phyloP scores from a whole-genome alignment of 306 rosid genomes.

The Prunus mume region DNA sequence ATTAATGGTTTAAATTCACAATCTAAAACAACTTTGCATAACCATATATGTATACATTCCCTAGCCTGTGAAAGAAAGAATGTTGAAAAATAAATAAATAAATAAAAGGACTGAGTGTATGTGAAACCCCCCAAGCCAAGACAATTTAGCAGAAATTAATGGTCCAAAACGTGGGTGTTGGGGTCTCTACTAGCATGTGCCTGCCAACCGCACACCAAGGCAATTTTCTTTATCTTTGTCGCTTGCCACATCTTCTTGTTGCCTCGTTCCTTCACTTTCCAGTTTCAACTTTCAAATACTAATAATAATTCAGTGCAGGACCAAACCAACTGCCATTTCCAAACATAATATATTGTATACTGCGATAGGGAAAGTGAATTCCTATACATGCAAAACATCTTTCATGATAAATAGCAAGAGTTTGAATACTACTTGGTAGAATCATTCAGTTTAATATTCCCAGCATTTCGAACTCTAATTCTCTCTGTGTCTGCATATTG shows the following conservation, averaged over 20 bases:
- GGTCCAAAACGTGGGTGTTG: slow-evolving; percentile 5
- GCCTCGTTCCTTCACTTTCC: slow-evolving; percentile 16
- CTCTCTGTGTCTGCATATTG: not conserved
- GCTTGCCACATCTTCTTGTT: slow-evolving; percentile 32
- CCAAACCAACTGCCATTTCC: not conserved
- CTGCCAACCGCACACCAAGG: slow-evolving; percentile 37
- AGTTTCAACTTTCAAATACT: not conserved
- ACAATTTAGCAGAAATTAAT: not conserved
- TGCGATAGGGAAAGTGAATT: not conserved
- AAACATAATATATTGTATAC: not conserved
- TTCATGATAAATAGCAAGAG: not conserved
- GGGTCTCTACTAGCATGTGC: slow-evolving; percentile 24
- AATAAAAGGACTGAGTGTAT: not conserved
- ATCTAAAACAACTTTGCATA: too few relatives aligned
- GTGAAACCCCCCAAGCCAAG: not conserved
- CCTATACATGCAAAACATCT: not conserved
- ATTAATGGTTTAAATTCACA: too few relatives aligned
- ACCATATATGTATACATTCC: too few relatives aligned
- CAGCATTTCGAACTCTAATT: not conserved
- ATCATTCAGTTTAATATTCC: too few relatives aligned
- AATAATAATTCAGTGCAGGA: not conserved
- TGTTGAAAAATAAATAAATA: not conserved
- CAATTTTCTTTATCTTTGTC: slow-evolving; percentile 39
- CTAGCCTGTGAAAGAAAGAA: not conserved
- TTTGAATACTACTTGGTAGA: not conserved